Base-by-base conservation (phyloP, 371 early-diverging fungal species). In the Parasitella parasitica region DNA sequence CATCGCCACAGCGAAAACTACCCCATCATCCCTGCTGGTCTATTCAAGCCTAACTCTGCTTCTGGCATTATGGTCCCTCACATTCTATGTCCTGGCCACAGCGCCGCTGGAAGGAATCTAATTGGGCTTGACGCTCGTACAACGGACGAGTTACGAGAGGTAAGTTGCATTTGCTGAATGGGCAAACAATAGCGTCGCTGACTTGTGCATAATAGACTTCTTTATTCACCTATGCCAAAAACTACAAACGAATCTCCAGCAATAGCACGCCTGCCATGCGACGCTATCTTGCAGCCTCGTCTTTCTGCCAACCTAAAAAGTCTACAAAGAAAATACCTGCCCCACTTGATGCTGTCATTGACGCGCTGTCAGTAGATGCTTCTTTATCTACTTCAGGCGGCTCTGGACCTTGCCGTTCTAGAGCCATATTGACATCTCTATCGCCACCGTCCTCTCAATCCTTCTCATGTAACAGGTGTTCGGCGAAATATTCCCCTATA, bases 31-130 rank as follows among this genome's bases (percentile, higher is more conserved):
- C 67, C 71, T 41, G 58, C 50, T n/a, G 73, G 73, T 18, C 13
- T 64, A 1, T 78, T 78, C 39, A 30, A 50, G 5, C 13, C 38
- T 5, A 11, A 49, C 12, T 53, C 66, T 0, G 61, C 71, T 0
- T 71, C 75, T 13, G 82, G 85, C 2, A 36, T 80, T 18, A 80
- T 86, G 82, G 61, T 81, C 1, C 82, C 87, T 9, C 74, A 73
- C 61, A 68, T 85, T 4, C 81, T 71, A 69, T 87, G 87, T 35
- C 76, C 78, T 9, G 68, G 75, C 7, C 85, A 84, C 63, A 72
- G 71, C 27, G 28, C 76, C 22, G 24, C 52, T 12, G 34, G 53
- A 9, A 51, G 30, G 20, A 55, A 61, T 9, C 18, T 74, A 2
- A 57, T 77, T 28, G 59, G 60, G 2, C 38, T 77, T 2, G 38